These are phyloP conservation scores for Barnettozyma botsteinii DNA, from an alignment of 805 yeast species.

Conservation along the genomic window DNA sequence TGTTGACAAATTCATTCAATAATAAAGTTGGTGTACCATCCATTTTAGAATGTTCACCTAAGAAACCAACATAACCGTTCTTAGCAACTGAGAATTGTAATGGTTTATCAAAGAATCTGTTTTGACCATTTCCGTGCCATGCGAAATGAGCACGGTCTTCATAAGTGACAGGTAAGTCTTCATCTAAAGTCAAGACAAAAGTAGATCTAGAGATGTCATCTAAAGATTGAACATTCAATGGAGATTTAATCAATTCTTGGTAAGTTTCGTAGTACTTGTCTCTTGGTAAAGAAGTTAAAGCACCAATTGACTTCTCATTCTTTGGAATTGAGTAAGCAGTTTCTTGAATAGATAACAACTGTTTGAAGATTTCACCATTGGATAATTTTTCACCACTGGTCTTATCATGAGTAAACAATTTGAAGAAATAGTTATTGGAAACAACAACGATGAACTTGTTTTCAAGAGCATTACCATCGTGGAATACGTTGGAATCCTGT, in stretches of 20 bases:
- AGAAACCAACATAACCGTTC: constrained; percentile 85
- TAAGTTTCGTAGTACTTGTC: constrained; percentile 71
- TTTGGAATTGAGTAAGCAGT: constrained; percentile 28
- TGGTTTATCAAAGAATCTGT: constrained; percentile 91
- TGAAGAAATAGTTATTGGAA: constrained; percentile 75
- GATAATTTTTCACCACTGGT: constrained; percentile 38
- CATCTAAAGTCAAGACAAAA: constrained; percentile 77
- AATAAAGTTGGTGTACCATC: constrained; percentile 95
- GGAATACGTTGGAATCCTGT: constrained; percentile 56
- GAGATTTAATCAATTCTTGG: constrained; percentile 49
- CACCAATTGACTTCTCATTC: constrained; percentile 45
- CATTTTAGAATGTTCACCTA: constrained; percentile 97
- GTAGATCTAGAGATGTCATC: constrained; percentile 71
- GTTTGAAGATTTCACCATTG: constrained; percentile 46
- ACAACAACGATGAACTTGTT: constrained; percentile 70
- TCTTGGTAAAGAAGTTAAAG: constrained; percentile 78
- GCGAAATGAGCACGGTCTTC: constrained; percentile 78
- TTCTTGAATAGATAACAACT: constrained; percentile 50
- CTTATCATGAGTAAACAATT: constrained; percentile 53
- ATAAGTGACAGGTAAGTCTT: constrained; percentile 60
- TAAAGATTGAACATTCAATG: constrained; percentile 55
- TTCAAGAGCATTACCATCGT: constrained; percentile 32
- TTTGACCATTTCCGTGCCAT: constrained; percentile 95
- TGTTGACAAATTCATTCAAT: constrained; percentile 69
- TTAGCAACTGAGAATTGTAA: constrained; percentile 74